Evolutionary conservation across 176 grass and related monocot species (phyloP).

Genomic region (Zoysia japonica): DNA sequence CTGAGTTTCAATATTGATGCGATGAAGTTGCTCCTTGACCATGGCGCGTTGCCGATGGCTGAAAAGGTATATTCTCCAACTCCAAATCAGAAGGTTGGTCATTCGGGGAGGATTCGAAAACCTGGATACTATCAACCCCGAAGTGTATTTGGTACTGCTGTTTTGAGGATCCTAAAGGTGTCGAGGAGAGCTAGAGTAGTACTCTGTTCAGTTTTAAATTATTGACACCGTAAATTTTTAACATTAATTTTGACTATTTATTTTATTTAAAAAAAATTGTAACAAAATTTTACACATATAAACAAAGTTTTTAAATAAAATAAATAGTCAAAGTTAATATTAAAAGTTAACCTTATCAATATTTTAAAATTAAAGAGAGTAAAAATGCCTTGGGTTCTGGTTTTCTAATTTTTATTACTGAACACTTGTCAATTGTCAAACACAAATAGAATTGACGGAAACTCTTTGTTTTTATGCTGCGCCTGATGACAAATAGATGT

Average conservation of each 20-base stretch:
- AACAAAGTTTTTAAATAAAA: no score
- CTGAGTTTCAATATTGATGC: conserved; percentile 17
- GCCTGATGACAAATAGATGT: not conserved
- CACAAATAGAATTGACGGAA: not conserved
- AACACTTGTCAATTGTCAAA: not conserved
- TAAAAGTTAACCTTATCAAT: no score
- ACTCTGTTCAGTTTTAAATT: no score
- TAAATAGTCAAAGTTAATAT: no score
- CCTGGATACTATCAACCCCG: not conserved
- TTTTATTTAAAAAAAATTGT: no score
- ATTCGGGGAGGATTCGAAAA: not conserved
- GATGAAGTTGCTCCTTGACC: conserved; percentile 6
- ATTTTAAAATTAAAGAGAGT: no score
- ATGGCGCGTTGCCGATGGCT: not conserved
- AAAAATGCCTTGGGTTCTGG: not conserved
- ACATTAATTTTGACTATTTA: not conserved
- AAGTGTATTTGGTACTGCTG: not conserved
- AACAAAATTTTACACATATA: no score
- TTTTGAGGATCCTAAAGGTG: not conserved
- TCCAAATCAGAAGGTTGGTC: not conserved
- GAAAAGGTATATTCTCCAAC: not conserved
- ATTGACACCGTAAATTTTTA: no score
- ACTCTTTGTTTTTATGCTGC: not conserved
- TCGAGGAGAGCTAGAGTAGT: not conserved
- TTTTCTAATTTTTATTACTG: not conserved